Base-by-base conservation (phyloP, 2,329 filamentous ascomycete genomes). In the Aureobasidium sp. region DNA sequence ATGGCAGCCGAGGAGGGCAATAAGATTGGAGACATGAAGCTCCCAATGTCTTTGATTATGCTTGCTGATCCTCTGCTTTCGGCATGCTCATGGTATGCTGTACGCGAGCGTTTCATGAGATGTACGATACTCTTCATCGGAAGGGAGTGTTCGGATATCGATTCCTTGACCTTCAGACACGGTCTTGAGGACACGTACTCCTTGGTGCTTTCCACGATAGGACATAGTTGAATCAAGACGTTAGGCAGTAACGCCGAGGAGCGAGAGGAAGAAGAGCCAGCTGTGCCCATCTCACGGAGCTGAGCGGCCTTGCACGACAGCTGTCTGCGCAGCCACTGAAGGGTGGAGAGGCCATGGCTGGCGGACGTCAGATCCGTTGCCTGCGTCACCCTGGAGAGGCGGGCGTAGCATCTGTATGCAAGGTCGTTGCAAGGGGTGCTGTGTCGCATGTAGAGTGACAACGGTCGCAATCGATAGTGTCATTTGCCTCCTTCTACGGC, bases 391-490 rank as follows among this genome's bases (percentile, higher is more conserved):
- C 30, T 30, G 39, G 54, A 29, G 41, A 32, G 37, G n/a, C 34
- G 53, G 30, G 16, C 30, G 25, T 8, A 21, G 27, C 29, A 45
- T 57, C 53, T 45, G 42, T 42, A 48, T 48, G 42, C 54, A 48
- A 45, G n/a, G 21, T 32, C 42, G 54, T 58, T 58, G 10, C 42
- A 39, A 29, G 21, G 32, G 32, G 49, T 25, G 49, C 49, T 52
- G 32, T 32, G 13, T n/a, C 15, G 32, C 42, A 39, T 30, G 29
- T 6, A 27, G 21, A 57, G 25, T 58, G 16, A 27, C 41, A 58
- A 47, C 54, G 54, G 41, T 37, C 30, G 21, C 42, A 58, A 58
- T 58, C 54, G 54, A 58, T 58, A 58, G 42, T 48, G 54, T 58
- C 54, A 58, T 58, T 58, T 39, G 42, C 25, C 54, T 48, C 54